A percentile compares a stretch with the other conserved stretches of the same genome.
phyloP scores from a whole-genome alignment of 2,329 filamentous ascomycete species.

The Leptographium procerum region DNA sequence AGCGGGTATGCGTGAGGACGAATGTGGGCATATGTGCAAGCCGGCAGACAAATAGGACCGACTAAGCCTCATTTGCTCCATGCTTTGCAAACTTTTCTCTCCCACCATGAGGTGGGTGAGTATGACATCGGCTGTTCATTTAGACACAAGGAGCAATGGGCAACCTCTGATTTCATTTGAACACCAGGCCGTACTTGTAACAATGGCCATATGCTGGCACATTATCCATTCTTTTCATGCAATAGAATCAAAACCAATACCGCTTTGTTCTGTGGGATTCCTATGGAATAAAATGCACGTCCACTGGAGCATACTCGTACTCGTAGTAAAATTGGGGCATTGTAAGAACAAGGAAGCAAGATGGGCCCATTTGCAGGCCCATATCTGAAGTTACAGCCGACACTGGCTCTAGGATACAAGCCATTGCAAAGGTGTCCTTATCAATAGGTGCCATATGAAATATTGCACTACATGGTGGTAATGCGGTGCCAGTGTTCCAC shows the following conservation, averaged over 20 bases:
- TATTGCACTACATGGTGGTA: background rate
- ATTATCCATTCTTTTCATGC: background rate
- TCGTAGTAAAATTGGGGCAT: background rate
- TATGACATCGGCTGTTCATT: background rate
- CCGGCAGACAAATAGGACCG: background rate
- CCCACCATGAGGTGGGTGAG: background rate
- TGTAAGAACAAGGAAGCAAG: background rate
- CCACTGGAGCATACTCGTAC: no score
- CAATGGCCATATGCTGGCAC: background rate
- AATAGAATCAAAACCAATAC: background rate
- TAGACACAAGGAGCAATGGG: no score
- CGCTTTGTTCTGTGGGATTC: background rate
- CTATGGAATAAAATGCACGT: no score
- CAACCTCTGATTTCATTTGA: no score
- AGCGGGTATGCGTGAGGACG: background rate
- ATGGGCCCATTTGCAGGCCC: background rate
- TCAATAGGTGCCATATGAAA: background rate
- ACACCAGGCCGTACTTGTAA: no score
- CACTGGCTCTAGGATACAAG: no score
- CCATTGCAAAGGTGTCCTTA: no score
- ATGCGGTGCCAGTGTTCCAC: background rate
- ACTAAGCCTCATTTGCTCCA: background rate
- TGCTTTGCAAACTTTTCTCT: background rate
- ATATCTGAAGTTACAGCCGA: no score
- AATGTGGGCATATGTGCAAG: background rate